Percentiles rank a stretch among this genome's conserved stretches.
phyloP scores from a whole-genome alignment of 768 basidiomycete genomes.

The Inosperma sp. region DNA sequence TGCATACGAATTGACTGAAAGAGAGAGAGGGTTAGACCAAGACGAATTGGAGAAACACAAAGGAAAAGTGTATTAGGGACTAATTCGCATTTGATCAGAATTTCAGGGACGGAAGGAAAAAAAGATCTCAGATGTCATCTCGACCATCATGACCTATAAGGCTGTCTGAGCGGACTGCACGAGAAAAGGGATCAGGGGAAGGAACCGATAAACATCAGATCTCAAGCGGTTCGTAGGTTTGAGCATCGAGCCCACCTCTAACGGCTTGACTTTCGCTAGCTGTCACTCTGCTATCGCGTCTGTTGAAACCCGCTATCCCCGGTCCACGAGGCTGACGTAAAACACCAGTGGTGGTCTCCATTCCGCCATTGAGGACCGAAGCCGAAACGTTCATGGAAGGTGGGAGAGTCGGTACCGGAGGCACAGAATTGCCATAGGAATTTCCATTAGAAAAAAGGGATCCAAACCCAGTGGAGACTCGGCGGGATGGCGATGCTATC shows the following conservation, averaged over 20 bases:
- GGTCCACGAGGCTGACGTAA: constrained; percentile 85
- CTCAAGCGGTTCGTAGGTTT: constrained; percentile 83
- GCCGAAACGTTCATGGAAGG: constrained; percentile 43
- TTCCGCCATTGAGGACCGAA: constrained; percentile 45
- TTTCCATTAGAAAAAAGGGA: constrained; percentile 59
- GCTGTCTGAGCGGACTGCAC: constrained; percentile 43
- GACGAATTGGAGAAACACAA: constrained; percentile 6
- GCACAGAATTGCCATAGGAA: constrained; percentile 47
- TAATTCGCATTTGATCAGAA: background rate
- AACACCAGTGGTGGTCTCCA: constrained; percentile 47
- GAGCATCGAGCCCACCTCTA: constrained; percentile 74
- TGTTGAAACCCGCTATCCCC: constrained; percentile 67
- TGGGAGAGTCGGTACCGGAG: constrained; percentile 79
- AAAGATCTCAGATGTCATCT: constrained; percentile 29
- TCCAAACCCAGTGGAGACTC: constrained; percentile 65
- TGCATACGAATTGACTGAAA: too few species aligned
- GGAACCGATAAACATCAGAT: too few species aligned
- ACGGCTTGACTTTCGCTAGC: constrained; percentile 38
- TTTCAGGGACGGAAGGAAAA: background rate
- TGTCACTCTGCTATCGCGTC: constrained; percentile 56
- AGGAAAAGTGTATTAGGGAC: constrained; percentile 5
- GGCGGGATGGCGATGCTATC: constrained; percentile 76
- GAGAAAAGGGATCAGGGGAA: too few species aligned
- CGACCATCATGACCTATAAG: constrained; percentile 43
- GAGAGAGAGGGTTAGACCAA: too few species aligned